Conservation (phyloP, 371 early-diverging fungal species). For the Paraphysoderma sedebokerense region DNA sequence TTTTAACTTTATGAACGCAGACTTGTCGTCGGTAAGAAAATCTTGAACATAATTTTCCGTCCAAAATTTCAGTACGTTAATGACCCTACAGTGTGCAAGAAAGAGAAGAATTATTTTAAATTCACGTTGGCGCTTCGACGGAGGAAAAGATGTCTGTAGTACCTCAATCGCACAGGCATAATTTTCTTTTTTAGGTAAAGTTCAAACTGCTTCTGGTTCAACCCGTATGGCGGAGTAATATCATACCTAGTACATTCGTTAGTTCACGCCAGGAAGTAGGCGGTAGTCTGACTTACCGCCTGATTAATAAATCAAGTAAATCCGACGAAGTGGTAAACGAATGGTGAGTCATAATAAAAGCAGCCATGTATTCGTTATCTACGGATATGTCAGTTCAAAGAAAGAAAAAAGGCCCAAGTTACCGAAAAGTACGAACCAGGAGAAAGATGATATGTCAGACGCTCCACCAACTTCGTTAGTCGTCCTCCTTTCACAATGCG, state of each 20-base stretch:
- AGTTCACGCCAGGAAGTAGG: too few relatives aligned
- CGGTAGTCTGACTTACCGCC: too few relatives aligned
- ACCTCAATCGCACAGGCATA: constrained; percentile 20
- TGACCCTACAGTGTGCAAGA: constrained; percentile 9
- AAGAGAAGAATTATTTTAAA: neutral
- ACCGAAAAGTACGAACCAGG: too few relatives aligned
- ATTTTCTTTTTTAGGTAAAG: constrained; percentile 18
- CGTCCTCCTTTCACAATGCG: constrained; percentile 14
- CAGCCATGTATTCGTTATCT: constrained; percentile 13
- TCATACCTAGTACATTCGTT: constrained; percentile 5
- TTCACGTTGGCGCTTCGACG: too few relatives aligned
- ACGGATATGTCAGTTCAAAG: neutral
- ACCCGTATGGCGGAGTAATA: constrained; percentile 19
- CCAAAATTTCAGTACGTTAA: constrained; percentile 18
- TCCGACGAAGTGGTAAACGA: constrained; percentile 29
- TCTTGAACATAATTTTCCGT: constrained; percentile 22
- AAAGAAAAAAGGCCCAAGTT: neutral
- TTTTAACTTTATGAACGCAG: constrained; percentile 10
- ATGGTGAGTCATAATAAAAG: constrained; percentile 26
- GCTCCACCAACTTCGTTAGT: constrained; percentile 17
- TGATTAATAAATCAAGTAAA: constrained; percentile 18
- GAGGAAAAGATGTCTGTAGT: neutral
- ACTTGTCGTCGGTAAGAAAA: constrained; percentile 18
- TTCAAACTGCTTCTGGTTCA: constrained; percentile 14
- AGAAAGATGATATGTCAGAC: constrained; percentile 12